These are phyloP conservation scores for Encephalitozoon hellem DNA, from an alignment of 371 early-diverging fungal species.

Conservation along the genomic window DNA sequence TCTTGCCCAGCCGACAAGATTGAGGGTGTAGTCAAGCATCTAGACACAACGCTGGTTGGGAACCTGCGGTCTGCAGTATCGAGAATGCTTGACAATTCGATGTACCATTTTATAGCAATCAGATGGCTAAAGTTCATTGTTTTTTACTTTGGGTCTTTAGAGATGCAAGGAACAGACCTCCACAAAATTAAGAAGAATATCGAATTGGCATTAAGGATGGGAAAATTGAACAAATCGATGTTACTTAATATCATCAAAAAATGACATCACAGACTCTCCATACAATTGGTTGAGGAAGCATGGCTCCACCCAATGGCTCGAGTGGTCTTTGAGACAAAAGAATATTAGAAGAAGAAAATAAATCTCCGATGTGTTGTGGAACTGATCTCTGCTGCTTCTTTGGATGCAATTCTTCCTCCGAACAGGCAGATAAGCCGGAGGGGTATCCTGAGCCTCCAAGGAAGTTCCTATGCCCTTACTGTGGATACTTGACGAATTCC, in stretches of 20 bases:
- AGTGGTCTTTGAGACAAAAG: background rate
- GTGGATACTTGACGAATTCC: constrained; percentile 10
- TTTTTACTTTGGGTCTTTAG: background rate
- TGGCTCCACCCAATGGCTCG: background rate
- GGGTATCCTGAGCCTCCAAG: constrained; percentile 29
- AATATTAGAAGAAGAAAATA: background rate
- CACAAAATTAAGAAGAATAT: background rate
- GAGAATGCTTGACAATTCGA: background rate
- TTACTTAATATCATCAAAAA: background rate
- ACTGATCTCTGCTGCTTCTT: constrained; percentile 12
- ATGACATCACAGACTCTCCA: background rate
- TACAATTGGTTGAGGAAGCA: background rate
- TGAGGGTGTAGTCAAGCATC: constrained; percentile 4
- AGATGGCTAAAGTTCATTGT: background rate
- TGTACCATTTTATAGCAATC: background rate
- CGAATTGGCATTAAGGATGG: background rate
- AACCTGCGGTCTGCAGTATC: background rate
- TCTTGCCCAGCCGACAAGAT: constrained; percentile 4
- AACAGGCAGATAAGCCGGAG: constrained; percentile 14
- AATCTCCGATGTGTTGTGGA: background rate
- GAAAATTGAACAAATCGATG: background rate
- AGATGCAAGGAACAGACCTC: background rate
- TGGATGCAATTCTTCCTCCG: background rate
- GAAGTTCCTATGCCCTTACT: constrained; percentile 32
- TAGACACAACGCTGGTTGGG: background rate